Evolutionary conservation across 352 stramenopile species (phyloP).

Genomic region (Paralagenidium karlingii): DNA sequence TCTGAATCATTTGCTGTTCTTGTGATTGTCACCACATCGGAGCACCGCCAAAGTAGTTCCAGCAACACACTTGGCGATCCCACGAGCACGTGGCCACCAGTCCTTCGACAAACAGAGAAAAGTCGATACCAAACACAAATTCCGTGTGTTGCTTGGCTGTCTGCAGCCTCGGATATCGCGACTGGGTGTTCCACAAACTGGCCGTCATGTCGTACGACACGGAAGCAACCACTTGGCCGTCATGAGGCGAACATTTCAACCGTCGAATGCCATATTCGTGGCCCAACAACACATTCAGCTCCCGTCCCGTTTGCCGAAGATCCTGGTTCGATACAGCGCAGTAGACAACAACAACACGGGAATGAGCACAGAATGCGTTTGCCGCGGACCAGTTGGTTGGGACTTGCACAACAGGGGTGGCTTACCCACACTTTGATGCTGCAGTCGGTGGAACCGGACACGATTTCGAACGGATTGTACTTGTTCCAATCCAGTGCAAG

Average conservation of each 20-base stretch:
- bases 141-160: slow-evolving; percentile 71
- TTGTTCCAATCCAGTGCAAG: slow-evolving; percentile 88
- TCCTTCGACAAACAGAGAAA: slow-evolving; percentile 71
- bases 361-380: too few relatives aligned
- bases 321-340: too few relatives aligned
- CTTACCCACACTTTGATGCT: slow-evolving; percentile 77
- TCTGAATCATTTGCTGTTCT: background rate
- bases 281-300: slow-evolving; percentile 55
- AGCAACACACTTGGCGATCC: slow-evolving; percentile 60
- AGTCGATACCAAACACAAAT: slow-evolving; percentile 82
- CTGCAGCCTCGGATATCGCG: slow-evolving; percentile 61
- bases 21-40: slow-evolving; percentile 14
- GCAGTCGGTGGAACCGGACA: slow-evolving; percentile 75
- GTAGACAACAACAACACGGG: background rate
- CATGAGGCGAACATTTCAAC: slow-evolving; percentile 80
- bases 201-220: slow-evolving; percentile 88
- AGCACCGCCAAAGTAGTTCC: slow-evolving; percentile 70
- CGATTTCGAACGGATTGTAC: slow-evolving; percentile 83
- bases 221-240: slow-evolving; percentile 64
- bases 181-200: slow-evolving; percentile 78
- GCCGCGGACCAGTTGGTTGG: too few relatives aligned
- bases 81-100: slow-evolving; percentile 67
- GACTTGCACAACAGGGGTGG: background rate
- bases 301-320: slow-evolving; percentile 49
- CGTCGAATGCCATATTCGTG: slow-evolving; percentile 77